Base-by-base conservation (phyloP, 371 early-diverging fungal species). In the Choanephora cucurbitarum region DNA sequence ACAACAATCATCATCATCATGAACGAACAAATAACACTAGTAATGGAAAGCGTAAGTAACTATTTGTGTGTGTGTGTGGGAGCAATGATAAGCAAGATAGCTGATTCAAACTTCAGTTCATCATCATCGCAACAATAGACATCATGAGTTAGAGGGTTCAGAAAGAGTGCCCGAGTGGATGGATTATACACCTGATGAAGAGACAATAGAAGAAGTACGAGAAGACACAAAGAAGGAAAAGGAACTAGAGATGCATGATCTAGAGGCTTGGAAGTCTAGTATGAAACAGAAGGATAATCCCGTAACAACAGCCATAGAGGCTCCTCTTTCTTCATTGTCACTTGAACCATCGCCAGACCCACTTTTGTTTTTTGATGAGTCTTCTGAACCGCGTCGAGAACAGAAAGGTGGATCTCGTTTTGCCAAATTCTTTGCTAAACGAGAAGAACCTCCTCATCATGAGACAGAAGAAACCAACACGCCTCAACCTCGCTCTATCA, bases 101-200 rank as follows among this genome's bases (percentile, higher is more conserved):
- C n/a, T n/a, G n/a, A n/a, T n/a, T n/a, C n/a, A n/a, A n/a, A n/a
- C n/a, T n/a, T n/a, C 28, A 28, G 5, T 5, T 13, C 44, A 49
- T 14, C 21, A 55, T 17, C 28, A 33, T 5, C 33, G 51, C 32
- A 44, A 55, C 19, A 50, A 42, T 51, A 54, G 37, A n/a, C 44
- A 50, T 22, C 52, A 52, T 15, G 52, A 57, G 0, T 37, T 39
- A 14, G 63, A 62, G 6, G 7, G 47, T 24, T 46, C 58, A 1
- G 79, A 79, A 51, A 66, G 75, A 61, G 58, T 82, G 3, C 86
- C 86, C 19, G 84, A 86, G 60, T 86, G 86, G 86, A 79, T 86
- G 83, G 83, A 81, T 66, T 84, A 86, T 57, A 80, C 71, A 24
- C 84, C 86, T 11, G 80, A 14, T 5, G 45, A 45, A 24, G 18